phyloP scores from a whole-genome alignment of 306 rosid species.

The Erythrophleum fordii region DNA sequence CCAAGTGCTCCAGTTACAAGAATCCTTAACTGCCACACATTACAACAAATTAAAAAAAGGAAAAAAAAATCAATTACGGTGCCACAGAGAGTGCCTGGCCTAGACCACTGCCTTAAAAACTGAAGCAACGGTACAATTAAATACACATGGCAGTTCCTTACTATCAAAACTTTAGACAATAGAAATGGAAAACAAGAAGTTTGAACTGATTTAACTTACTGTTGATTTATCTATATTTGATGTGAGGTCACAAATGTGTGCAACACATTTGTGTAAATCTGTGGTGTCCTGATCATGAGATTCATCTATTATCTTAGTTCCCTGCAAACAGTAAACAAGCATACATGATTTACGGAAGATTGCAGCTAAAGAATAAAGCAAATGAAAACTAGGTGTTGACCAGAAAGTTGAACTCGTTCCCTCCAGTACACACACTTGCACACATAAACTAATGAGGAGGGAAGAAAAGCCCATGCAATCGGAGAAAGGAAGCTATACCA shows the following conservation, averaged over 20 bases:
- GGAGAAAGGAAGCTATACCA: conserved; percentile 47
- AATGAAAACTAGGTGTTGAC: conserved; percentile 19
- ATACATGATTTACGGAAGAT: conserved; percentile 29
- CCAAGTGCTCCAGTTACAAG: conserved; percentile 95
- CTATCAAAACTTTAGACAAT: conserved; percentile 15
- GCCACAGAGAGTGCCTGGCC: conserved; percentile 19
- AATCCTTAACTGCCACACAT: conserved; percentile 71
- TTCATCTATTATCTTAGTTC: conserved; percentile 74
- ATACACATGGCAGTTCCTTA: conserved; percentile 11
- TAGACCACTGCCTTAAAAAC: conserved; percentile 14
- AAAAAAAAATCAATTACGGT: background rate
- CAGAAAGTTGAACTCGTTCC: conserved; percentile 30
- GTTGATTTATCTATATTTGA: conserved; percentile 55
- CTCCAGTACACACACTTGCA: conserved; percentile 7
- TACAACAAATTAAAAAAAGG: conserved; percentile 9
- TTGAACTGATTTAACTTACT: conserved; percentile 55
- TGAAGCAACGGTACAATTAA: conserved; percentile 11
- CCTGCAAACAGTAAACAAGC: conserved; percentile 60
- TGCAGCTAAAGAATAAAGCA: background rate
- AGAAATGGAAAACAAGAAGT: conserved; percentile 17
- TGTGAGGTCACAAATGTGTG: conserved; percentile 54
- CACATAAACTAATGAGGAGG: background rate
- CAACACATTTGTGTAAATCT: conserved; percentile 90
- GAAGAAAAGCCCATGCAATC: background rate
- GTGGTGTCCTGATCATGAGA: conserved; percentile 96